These are phyloP conservation scores for Sideroxylon spinosum DNA, from an alignment of 179 eudicot genomes.

Conservation along the genomic window DNA sequence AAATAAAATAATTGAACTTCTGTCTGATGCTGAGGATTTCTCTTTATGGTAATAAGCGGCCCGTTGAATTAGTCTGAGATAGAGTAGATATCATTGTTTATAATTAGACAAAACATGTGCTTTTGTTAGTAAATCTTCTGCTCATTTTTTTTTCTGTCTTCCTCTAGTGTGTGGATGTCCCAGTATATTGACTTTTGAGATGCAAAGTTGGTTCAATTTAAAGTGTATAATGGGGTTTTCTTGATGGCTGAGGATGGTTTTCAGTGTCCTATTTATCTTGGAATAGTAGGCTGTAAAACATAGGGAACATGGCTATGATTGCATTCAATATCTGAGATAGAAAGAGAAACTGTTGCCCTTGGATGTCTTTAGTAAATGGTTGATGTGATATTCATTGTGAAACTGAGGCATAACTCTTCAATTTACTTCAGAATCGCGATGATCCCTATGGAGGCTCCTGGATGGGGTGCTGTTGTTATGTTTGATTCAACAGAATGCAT, in stretches of 20 bases:
- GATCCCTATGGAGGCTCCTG: too few relatives aligned
- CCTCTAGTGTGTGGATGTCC: background rate
- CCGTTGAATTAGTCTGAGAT: background rate
- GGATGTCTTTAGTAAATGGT: background rate
- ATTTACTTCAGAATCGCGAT: background rate
- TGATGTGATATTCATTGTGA: background rate
- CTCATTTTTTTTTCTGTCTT: background rate
- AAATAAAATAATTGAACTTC: slow-evolving; percentile 49
- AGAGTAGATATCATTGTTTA: background rate
- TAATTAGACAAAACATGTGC: background rate
- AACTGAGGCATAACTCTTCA: background rate
- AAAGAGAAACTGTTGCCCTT: background rate
- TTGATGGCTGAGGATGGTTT: background rate
- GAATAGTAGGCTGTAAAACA: too few relatives aligned
- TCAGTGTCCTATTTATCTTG: background rate
- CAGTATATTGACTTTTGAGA: background rate
- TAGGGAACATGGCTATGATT: background rate
- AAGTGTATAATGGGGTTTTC: background rate
- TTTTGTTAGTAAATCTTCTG: background rate
- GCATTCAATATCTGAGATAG: background rate
- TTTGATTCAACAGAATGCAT: background rate
- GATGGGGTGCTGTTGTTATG: background rate
- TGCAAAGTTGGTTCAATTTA: background rate
- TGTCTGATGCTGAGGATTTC: slow-evolving; percentile 54
- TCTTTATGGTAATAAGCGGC: slow-evolving; percentile 48